A percentile compares a stretch with the other conserved stretches of the same genome.
Conservation (phyloP, 768 basidiomycete species). For the Solioccasus polychromus region DNA sequence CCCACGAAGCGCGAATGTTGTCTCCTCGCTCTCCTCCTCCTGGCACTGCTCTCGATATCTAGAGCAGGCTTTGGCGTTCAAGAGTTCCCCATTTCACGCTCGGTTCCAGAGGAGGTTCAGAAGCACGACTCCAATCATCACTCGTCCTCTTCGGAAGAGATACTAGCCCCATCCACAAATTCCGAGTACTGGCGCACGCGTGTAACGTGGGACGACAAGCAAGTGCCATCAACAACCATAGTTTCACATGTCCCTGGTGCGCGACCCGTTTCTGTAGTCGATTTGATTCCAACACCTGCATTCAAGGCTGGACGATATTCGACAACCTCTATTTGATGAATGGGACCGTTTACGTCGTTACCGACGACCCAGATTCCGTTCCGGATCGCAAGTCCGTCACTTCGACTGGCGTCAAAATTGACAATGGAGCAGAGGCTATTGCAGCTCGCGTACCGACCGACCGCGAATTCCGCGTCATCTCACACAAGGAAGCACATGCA, state of each 20-base stretch:
- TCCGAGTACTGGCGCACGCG: conserved; percentile 30
- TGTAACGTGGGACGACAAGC: conserved; percentile 38
- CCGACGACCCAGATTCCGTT: conserved; percentile 61
- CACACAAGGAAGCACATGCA: conserved; percentile 57
- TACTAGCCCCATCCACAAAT: conserved; percentile 9
- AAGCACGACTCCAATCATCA: neutral
- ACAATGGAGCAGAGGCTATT: conserved; percentile 53
- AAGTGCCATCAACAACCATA: conserved; percentile 59
- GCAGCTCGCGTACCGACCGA: conserved; percentile 68
- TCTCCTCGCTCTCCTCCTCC: conserved; percentile 48
- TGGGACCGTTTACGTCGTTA: conserved; percentile 80
- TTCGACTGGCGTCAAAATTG: conserved; percentile 63
- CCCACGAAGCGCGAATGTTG: conserved; percentile 58
- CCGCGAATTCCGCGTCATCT: conserved; percentile 75
- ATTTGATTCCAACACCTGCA: neutral
- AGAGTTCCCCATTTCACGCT: conserved; percentile 2
- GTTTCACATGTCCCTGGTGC: conserved; percentile 76
- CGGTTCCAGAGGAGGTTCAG: conserved; percentile 6
- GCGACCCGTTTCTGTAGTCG: neutral
- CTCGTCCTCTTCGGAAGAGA: conserved; percentile 1
- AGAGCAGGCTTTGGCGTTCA: conserved; percentile 11
- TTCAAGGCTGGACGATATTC: conserved; percentile 84
- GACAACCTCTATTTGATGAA: conserved; percentile 80
- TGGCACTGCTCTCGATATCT: conserved; percentile 47
- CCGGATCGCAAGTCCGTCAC: conserved; percentile 69